Evolutionary conservation across 331 rosid genomes (phyloP).

Genomic region (Phaseolus coccineus): DNA sequence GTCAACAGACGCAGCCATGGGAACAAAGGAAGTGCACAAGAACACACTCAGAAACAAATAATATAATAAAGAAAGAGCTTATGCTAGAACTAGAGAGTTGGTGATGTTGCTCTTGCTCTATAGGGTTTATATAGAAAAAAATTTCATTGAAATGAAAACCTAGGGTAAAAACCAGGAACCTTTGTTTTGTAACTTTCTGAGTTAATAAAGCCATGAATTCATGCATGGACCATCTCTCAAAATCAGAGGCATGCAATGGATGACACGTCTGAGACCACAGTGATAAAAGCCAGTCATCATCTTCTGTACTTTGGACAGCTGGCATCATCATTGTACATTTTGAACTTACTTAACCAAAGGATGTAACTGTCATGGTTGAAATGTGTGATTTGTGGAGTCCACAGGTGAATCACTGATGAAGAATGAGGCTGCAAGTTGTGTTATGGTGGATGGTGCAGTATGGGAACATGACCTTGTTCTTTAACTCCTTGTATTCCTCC

Average conservation of each 20-base stretch:
- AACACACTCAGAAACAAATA: neutral
- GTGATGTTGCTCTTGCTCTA: neutral
- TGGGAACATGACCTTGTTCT: neutral
- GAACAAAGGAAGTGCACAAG: neutral
- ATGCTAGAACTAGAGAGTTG: neutral
- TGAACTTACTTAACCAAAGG: no score
- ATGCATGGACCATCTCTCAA: conserved; percentile 60
- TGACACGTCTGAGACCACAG: conserved; percentile 56
- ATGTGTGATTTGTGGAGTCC: conserved; percentile 38
- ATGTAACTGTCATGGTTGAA: neutral
- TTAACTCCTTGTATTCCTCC: neutral
- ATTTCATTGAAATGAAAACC: neutral
- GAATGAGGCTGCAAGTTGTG: conserved; percentile 34
- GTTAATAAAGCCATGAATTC: conserved; percentile 6
- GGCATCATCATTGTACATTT: conserved; percentile 39
- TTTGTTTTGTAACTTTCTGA: neutral
- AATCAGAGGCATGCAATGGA: conserved; percentile 27
- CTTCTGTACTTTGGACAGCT: conserved; percentile 37
- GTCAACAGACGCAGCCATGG: conserved; percentile 80
- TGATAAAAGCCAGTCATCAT: conserved; percentile 51
- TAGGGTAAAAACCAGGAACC: neutral
- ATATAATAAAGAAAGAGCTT: neutral
- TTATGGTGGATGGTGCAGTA: conserved; percentile 27
- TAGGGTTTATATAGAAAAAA: conserved; percentile 49
- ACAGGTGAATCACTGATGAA: neutral